phyloP scores from a whole-genome alignment of 352 stramenopile genomes.

The Phytophthora idaei region DNA sequence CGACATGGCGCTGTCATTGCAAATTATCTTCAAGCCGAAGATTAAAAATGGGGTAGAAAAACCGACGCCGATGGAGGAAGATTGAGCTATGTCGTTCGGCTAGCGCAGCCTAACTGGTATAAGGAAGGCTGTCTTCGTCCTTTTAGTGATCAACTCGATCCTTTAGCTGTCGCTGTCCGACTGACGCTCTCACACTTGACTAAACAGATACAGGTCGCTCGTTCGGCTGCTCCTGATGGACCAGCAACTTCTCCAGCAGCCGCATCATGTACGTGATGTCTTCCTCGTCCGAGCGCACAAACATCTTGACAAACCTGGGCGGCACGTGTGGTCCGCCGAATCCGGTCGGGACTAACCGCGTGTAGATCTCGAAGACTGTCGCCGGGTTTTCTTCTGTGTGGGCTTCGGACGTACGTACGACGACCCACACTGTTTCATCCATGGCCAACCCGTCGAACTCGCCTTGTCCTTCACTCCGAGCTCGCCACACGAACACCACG shows the following conservation, averaged over 20 bases:
- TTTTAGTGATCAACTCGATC: background rate
- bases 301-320: constrained; percentile 31
- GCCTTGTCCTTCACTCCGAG: constrained; percentile 43
- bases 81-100: background rate
- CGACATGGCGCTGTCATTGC: constrained; percentile 73
- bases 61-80: constrained; percentile 29
- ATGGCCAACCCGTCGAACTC: constrained; percentile 48
- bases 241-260: constrained; percentile 26
- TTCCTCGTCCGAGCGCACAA: constrained; percentile 32
- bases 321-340: constrained; percentile 25
- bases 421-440: constrained; percentile 60
- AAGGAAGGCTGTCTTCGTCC: background rate
- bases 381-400: constrained; percentile 17
- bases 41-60: constrained; percentile 31
- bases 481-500: constrained; percentile 61
- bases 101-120: constrained; percentile 14
- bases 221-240: constrained; percentile 17
- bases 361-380: constrained; percentile 34
- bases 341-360: constrained; percentile 26
- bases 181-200: background rate
- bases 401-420: constrained; percentile 22
- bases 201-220: constrained; percentile 16
- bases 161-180: background rate
- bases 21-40: constrained; percentile 58
- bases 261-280: constrained; percentile 37